Evolutionary conservation across 257 asterid genomes (phyloP), one percentile per base, ranked within the genome.

Genomic region (Asclepias syriaca): DNA sequence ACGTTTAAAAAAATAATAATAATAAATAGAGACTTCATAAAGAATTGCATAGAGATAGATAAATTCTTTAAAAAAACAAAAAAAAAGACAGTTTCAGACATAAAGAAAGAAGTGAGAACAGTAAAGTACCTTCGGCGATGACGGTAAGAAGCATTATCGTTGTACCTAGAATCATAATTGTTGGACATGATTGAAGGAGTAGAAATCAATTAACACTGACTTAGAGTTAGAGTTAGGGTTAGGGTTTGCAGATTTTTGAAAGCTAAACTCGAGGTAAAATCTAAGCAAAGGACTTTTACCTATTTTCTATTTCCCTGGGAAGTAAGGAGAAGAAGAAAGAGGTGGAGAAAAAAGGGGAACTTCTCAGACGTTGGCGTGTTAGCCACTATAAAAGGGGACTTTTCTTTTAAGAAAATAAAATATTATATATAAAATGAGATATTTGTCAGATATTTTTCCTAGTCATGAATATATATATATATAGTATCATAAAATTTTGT

Each of bases 91-190:
- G 15, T 8, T 14, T 43, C 6, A 40, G 14, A 49, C 24, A 65
- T 13, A 37, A 51, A 22, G 43, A 43, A 70, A 19, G 18, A 12
- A 22, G 50, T 11, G 51, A 22, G 53, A 6, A 16, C 16, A 66
- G 48, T 59, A 58, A 56, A 59, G 45, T 86, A 93, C 98, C 96
- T 84, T 65, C 98, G 91, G 63, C 96, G 97, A 72, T 87, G 87
- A 70, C 96, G 96, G 66, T 93, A 93, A 54, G 98, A 90, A 72
- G 78, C 72, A 61, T 87, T 82, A 55, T 93, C 97, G 58, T 81
- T 73, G 59, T 86, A 82, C 63, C 98, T 86, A 72, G 93, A 70
- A 56, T 93, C 98, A 78, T 85, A 82, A 49, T 83, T 61, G 74
- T 74, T 84, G 64, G 34, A 85, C 96, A 93, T 87, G 79, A 48